These are phyloP conservation scores for Monosporascus sp. DNA, from an alignment of 2,329 filamentous ascomycete species.

Conservation along the genomic window DNA sequence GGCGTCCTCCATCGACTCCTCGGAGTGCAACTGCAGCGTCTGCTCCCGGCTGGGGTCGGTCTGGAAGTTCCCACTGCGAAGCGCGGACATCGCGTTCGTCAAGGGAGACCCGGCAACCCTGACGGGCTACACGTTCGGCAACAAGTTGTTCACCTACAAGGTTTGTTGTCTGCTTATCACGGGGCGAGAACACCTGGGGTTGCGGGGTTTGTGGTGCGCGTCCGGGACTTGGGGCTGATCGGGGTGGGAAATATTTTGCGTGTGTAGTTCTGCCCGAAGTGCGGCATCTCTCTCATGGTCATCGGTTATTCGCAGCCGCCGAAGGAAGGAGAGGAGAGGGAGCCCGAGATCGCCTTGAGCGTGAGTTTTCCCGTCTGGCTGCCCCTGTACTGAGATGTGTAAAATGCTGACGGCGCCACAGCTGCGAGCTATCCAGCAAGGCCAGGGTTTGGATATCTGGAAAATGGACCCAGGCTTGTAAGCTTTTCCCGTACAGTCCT, in stretches of 20 bases:
- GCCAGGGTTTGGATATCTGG: slow-evolving; percentile 37
- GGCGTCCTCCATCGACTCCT: slow-evolving; percentile 45
- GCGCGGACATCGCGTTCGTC: slow-evolving; percentile 34
- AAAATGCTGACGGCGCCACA: slow-evolving; percentile 14
- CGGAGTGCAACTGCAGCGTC: slow-evolving; percentile 63
- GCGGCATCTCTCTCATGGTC: slow-evolving; percentile 39
- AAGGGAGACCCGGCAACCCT: slow-evolving; percentile 38
- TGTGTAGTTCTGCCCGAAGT: slow-evolving; percentile 45
- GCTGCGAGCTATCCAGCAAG: slow-evolving; percentile 34
- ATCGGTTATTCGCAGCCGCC: slow-evolving; percentile 13
- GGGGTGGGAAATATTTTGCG: background rate
- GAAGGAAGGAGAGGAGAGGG: slow-evolving; percentile 20
- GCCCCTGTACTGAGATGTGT: background rate
- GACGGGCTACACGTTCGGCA: slow-evolving; percentile 38
- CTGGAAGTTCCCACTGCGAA: slow-evolving; percentile 21
- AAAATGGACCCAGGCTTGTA: slow-evolving; percentile 31
- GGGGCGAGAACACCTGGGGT: too few species aligned
- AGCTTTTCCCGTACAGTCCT: slow-evolving; percentile 7
- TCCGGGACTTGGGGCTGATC: too few species aligned
- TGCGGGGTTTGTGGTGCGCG: too few species aligned
- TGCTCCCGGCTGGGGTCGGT: slow-evolving; percentile 47
- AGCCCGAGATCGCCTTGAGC: slow-evolving; percentile 34
- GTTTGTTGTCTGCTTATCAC: slow-evolving; percentile 17
- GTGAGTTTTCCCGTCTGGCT: slow-evolving; percentile 22
- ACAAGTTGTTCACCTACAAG: slow-evolving; percentile 34